Evolutionary conservation across 2,329 filamentous ascomycete species (phyloP).

Genomic region (Aureobasidium sp.): DNA sequence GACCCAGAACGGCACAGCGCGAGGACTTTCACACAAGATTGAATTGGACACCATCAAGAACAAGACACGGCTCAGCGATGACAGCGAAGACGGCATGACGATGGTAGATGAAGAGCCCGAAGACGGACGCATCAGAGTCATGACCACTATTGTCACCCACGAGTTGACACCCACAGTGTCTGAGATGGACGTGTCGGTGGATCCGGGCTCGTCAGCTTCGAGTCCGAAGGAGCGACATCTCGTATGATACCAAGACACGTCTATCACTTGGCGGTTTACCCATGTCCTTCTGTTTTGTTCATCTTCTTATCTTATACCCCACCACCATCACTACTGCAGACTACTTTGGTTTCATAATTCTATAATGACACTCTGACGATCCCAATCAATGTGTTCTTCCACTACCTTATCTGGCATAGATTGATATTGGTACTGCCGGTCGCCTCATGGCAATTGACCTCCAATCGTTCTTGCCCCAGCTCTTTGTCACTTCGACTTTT

Average conservation of each 20-base stretch:
- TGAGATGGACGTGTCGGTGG: neutral
- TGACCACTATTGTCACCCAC: neutral
- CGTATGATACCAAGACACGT: neutral
- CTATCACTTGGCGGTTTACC: neutral
- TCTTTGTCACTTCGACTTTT: neutral
- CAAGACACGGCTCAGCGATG: neutral
- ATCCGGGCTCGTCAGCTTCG: neutral
- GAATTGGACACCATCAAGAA: constrained; percentile 1
- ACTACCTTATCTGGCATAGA: neutral
- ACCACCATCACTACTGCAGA: neutral
- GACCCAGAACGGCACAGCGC: constrained; percentile 41
- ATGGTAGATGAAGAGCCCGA: neutral
- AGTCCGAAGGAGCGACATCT: constrained; percentile 1
- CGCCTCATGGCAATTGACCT: neutral
- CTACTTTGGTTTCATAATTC: neutral
- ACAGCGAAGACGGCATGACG: neutral
- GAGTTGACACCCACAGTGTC: neutral
- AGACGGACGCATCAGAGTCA: constrained; percentile 3
- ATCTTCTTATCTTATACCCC: neutral
- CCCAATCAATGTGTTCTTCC: neutral
- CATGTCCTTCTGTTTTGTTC: neutral
- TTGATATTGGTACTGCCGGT: neutral
- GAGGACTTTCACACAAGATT: neutral
- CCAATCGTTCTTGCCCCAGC: neutral
- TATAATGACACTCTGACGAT: neutral